Evolutionary conservation across 2,329 filamentous ascomycete species (phyloP).

Genomic region (Niveomyces coronatus): DNA sequence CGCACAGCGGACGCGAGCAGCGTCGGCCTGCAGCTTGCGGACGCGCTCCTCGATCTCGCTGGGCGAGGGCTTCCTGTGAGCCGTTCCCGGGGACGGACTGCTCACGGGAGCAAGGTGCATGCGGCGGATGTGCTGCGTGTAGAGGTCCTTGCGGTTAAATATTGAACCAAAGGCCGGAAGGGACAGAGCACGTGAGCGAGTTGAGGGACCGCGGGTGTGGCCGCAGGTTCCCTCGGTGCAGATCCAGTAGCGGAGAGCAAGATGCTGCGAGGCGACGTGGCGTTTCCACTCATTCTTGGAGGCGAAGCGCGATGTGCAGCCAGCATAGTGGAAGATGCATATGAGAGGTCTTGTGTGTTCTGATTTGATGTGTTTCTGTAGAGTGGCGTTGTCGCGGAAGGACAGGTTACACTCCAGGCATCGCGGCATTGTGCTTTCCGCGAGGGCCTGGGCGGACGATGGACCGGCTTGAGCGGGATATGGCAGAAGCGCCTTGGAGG

Average conservation of each 20-base stretch:
- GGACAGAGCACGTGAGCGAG: slow-evolving; percentile 8
- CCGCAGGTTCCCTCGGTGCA: slow-evolving; percentile 57
- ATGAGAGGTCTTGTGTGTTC: slow-evolving; percentile 53
- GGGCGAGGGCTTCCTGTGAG: slow-evolving; percentile 22
- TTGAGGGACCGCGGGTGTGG: slow-evolving; percentile 18
- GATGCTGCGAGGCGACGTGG: slow-evolving; percentile 71
- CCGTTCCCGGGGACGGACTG: slow-evolving; percentile 17
- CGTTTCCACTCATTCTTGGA: slow-evolving; percentile 96
- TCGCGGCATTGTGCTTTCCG: slow-evolving; percentile 7
- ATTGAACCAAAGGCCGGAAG: slow-evolving; percentile 43
- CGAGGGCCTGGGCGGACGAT: slow-evolving; percentile 1
- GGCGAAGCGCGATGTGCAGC: slow-evolving; percentile 61
- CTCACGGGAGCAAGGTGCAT: slow-evolving; percentile 58
- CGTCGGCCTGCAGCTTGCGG: slow-evolving; percentile 44
- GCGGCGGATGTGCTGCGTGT: slow-evolving; percentile 75
- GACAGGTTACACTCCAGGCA: slow-evolving; percentile 9
- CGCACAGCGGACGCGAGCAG: slow-evolving; percentile 48
- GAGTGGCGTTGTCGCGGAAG: slow-evolving; percentile 36
- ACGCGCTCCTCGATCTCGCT: slow-evolving; percentile 43
- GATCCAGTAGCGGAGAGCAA: slow-evolving; percentile 63
- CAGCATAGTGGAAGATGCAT: slow-evolving; percentile 71
- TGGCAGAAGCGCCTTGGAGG: slow-evolving; percentile 1
- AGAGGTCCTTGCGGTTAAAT: slow-evolving; percentile 90
- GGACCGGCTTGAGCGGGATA: slow-evolving; percentile 1
- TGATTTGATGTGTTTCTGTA: slow-evolving; percentile 40